These are phyloP conservation scores for Barnettozyma populi DNA, from an alignment of 805 yeast genomes.

Conservation along the genomic window DNA sequence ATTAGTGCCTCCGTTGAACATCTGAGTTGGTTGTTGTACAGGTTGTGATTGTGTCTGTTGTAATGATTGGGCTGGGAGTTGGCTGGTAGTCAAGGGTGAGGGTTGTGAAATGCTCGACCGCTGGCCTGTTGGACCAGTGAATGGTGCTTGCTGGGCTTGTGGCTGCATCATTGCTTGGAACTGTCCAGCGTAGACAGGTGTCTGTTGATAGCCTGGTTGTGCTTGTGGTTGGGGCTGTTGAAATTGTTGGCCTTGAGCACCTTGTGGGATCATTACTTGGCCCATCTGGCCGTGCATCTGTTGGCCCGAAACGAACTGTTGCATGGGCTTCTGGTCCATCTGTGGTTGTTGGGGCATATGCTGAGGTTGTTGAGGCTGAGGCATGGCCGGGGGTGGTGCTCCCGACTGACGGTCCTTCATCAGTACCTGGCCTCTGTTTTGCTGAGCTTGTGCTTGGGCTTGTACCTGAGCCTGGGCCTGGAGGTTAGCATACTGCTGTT, in stretches of 20 bases:
- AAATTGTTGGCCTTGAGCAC: slow-evolving; percentile 1
- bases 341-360: slow-evolving; percentile 11
- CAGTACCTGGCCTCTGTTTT: neutral
- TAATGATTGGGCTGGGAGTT: slow-evolving; percentile 2
- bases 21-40: slow-evolving; percentile 11
- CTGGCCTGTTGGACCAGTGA: neutral
- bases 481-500: slow-evolving; percentile 14
- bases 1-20: neutral
- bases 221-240: slow-evolving; percentile 1
- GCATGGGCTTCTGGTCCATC: neutral
- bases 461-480: slow-evolving; percentile 11
- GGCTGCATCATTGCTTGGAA: slow-evolving; percentile 4
- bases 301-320: neutral
- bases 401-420: slow-evolving; percentile 5
- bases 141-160: slow-evolving; percentile 4
- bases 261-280: slow-evolving; percentile 1
- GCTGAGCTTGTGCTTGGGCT: slow-evolving; percentile 7
- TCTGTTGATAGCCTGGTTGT: neutral
- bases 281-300: slow-evolving; percentile 2
- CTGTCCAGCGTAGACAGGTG: neutral
- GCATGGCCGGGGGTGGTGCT: neutral
- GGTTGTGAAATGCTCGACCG: slow-evolving; percentile 1
- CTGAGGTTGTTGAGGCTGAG: slow-evolving; percentile 11
- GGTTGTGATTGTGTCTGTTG: slow-evolving; percentile 7
- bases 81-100: slow-evolving; percentile 3